These are phyloP conservation scores for Chara braunii DNA, from an alignment of 139 green algal species.

Conservation along the genomic window DNA sequence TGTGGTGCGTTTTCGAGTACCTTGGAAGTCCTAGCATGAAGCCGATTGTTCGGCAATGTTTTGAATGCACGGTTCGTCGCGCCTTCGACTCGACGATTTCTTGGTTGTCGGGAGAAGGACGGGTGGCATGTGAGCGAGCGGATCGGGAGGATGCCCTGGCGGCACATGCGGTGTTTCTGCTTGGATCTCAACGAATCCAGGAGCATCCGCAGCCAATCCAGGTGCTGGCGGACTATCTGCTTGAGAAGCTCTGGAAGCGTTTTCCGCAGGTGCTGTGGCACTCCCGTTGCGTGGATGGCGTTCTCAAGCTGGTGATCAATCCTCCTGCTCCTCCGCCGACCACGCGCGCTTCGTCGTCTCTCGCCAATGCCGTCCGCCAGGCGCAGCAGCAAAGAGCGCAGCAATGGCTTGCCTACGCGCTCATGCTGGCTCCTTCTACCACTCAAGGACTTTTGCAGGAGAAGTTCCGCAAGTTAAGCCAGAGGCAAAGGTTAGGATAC, in stretches of 20 bases:
- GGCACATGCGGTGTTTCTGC: slow-evolving; percentile 21
- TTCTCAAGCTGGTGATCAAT: slow-evolving; percentile 17
- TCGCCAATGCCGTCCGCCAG: neutral
- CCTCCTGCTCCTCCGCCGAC: neutral
- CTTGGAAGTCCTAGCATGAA: too few species aligned
- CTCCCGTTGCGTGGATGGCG: slow-evolving; percentile 1
- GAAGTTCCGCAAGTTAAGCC: too few species aligned
- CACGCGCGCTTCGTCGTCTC: neutral
- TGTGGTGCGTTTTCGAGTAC: too few species aligned
- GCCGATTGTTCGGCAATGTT: too few species aligned
- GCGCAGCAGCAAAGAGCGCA: slow-evolving; percentile 1
- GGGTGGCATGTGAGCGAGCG: too few species aligned
- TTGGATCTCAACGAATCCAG: neutral
- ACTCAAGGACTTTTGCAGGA: slow-evolving; percentile 24
- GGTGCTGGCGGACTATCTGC: neutral
- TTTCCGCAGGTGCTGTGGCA: slow-evolving; percentile 34
- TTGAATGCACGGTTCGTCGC: too few species aligned
- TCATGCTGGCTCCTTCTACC: slow-evolving; percentile 15
- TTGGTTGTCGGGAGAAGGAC: too few species aligned
- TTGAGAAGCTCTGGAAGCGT: slow-evolving; percentile 11
- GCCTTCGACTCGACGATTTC: too few species aligned
- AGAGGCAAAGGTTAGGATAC: too few species aligned
- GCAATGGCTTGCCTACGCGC: slow-evolving; percentile 21
- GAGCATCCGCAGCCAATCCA: slow-evolving; percentile 17
- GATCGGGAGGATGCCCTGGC: too few species aligned